Base-by-base conservation (phyloP, 495 filamentous ascomycete genomes). In the Neurospora sp. region DNA sequence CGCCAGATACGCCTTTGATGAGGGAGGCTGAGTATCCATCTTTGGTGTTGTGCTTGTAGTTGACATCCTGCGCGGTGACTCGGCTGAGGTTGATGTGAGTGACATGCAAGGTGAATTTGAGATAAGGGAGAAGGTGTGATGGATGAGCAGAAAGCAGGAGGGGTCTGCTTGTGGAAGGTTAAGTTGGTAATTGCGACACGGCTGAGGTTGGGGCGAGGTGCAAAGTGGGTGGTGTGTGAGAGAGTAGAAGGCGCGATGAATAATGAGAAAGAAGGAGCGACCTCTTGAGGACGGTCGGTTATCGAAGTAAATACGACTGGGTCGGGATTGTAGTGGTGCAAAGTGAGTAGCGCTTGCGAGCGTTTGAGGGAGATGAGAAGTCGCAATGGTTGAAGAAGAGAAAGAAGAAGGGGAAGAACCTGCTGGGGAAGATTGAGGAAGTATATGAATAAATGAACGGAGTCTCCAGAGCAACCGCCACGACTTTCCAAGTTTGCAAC, bases 1-100 rank as follows among this genome's bases (percentile, higher is more conserved):
- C n/a, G 69, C 69, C n/a, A 82, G 70, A 65, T 65, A 65, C 27
- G 53, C 6, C 53, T 65, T 10, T 31, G 53, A 12, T 35, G 53
- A 65, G 22, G 22, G 53, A 31, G 14, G 27, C 6, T 35, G 27
- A 8, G 14, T 35, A 8, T 16, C 7, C 53, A 8, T 16, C 12
- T 35, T 16, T 16, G 53, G 12, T 16, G 14, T 65, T 65, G 53
- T 35, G 27, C 27, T 65, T 14, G 27, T 61, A 7, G 12, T 18
- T 18, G 53, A 14, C 53, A 18, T 27, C 10, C 10, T 61, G 53
- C 27, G 22, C 14, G 53, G 27, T 27, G 45, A 53, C n/a, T 53
- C 20, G n/a, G 20, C n/a, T 53, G 4, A 12, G 18, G 18, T n/a
- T n/a, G 42, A 45, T n/a, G 18, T 20, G 18, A 45, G 18, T 9